phyloP scores from a whole-genome alignment of 2,329 filamentous ascomycete species.

The Epichloe elymi region DNA sequence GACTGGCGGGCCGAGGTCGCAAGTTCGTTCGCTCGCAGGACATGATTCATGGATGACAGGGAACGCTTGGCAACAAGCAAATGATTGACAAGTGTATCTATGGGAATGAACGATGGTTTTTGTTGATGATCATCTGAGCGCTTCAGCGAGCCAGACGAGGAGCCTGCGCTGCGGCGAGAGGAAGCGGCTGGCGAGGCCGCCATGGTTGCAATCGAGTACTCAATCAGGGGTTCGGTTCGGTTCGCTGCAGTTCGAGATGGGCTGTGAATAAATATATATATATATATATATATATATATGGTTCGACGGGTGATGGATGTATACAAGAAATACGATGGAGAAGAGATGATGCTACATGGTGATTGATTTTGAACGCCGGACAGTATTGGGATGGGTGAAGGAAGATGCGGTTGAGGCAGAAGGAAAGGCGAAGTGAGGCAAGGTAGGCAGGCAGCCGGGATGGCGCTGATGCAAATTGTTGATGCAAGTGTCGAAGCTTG shows the following conservation, averaged over 20 bases:
- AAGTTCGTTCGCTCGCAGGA: conserved; percentile 78
- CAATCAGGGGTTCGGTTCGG: too few relatives aligned
- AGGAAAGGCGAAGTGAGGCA: not conserved
- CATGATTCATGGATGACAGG: conserved; percentile 67
- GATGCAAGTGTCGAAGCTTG: not conserved
- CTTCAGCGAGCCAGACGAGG: conserved; percentile 22
- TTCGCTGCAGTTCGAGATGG: not conserved
- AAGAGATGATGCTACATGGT: conserved; percentile 5
- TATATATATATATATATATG: not conserved
- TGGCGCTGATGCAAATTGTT: not conserved
- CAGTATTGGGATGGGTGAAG: not conserved
- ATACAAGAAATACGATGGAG: not conserved
- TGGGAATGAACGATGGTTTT: conserved; percentile 18
- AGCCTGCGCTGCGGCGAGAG: conserved; percentile 23
- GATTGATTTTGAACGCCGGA: not conserved
- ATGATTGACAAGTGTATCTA: conserved; percentile 72
- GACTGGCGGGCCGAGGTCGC: conserved; percentile 62
- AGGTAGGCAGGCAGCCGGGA: not conserved
- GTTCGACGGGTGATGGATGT: not conserved
- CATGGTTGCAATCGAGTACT: conserved; percentile 14
- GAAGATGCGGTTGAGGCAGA: not conserved
- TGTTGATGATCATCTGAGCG: conserved; percentile 14
- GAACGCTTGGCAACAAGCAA: conserved; percentile 81
- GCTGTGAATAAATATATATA: not conserved
- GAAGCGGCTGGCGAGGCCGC: conserved; percentile 23